phyloP scores from a whole-genome alignment of 1,139 yeast species.

The Groenewaldozyma auringiensis region DNA sequence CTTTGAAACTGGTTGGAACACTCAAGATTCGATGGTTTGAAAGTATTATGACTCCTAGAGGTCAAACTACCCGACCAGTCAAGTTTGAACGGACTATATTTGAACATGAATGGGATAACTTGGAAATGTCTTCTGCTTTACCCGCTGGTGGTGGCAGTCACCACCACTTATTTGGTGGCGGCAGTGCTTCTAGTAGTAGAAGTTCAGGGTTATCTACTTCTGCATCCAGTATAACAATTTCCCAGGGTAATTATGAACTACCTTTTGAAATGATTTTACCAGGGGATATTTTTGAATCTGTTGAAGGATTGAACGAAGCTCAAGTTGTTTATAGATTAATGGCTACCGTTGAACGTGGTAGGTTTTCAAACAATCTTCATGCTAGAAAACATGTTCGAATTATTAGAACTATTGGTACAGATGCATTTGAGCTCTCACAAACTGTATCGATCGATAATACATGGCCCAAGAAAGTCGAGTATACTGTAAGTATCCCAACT shows the following conservation, averaged over 20 bases:
- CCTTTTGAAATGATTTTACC: constrained; percentile 85
- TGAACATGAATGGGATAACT: constrained; percentile 71
- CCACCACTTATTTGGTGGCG: too few relatives aligned
- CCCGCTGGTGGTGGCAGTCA: constrained; percentile 1
- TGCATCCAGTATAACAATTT: constrained; percentile 25
- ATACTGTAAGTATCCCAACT: constrained; percentile 76
- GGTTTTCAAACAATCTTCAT: constrained; percentile 58
- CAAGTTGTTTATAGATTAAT: constrained; percentile 69
- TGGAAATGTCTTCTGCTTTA: constrained; percentile 16
- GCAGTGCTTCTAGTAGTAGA: constrained; percentile 5
- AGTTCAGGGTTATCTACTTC: constrained; percentile 5
- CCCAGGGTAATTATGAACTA: constrained; percentile 77
- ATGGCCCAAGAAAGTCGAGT: constrained; percentile 94
- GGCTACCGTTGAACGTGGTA: constrained; percentile 77
- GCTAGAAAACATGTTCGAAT: constrained; percentile 71
- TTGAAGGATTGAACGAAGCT: constrained; percentile 86
- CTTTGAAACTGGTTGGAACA: constrained; percentile 58
- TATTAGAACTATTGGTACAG: constrained; percentile 83
- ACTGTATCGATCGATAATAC: constrained; percentile 91
- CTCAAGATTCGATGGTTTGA: constrained; percentile 43
- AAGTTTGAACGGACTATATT: constrained; percentile 59
- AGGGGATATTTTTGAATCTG: constrained; percentile 78
- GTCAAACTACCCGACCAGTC: constrained; percentile 42
- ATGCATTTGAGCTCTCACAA: constrained; percentile 80
- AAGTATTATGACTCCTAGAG: constrained; percentile 39